These are phyloP conservation scores for Globisporangium abappressorium DNA, from an alignment of 352 stramenopile species.

Conservation along the genomic window DNA sequence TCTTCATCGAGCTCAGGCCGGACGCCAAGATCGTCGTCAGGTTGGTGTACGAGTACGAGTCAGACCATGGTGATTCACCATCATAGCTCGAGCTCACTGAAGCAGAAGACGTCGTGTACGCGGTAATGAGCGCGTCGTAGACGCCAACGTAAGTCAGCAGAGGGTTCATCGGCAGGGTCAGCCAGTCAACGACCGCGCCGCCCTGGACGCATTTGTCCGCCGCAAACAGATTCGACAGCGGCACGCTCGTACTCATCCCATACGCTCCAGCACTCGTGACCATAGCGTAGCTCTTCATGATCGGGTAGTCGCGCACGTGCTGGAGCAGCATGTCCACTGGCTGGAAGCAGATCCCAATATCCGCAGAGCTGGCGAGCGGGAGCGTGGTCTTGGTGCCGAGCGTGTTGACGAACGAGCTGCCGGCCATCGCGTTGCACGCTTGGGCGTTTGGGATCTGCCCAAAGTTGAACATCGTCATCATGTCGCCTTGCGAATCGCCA, in stretches of 20 bases:
- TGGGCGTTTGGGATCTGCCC: constrained; percentile 43
- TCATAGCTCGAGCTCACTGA: not conserved
- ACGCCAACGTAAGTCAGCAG: constrained; percentile 22
- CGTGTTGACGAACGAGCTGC: constrained; percentile 38
- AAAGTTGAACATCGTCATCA: constrained; percentile 19
- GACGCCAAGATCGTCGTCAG: not conserved
- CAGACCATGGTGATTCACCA: not conserved
- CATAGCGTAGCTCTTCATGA: constrained; percentile 22
- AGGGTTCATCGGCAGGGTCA: constrained; percentile 17
- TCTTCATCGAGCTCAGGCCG: constrained; percentile 3
- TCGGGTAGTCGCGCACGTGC: constrained; percentile 28
- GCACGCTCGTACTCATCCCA: constrained; percentile 14
- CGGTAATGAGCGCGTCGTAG: constrained; percentile 11
- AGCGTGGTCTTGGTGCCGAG: constrained; percentile 22
- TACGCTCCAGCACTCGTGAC: constrained; percentile 10
- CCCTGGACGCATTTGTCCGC: constrained; percentile 33
- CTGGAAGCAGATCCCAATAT: constrained; percentile 42
- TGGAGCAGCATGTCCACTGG: constrained; percentile 33
- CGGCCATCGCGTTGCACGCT: constrained; percentile 42
- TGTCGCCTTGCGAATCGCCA: constrained; percentile 7
- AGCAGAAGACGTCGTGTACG: not conserved
- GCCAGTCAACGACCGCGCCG: constrained; percentile 25
- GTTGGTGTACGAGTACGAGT: not conserved
- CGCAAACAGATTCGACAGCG: constrained; percentile 38
- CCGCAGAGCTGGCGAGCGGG: constrained; percentile 25